phyloP scores from a whole-genome alignment of 257 asterid genomes.

The Galeopsis tetrahit region DNA sequence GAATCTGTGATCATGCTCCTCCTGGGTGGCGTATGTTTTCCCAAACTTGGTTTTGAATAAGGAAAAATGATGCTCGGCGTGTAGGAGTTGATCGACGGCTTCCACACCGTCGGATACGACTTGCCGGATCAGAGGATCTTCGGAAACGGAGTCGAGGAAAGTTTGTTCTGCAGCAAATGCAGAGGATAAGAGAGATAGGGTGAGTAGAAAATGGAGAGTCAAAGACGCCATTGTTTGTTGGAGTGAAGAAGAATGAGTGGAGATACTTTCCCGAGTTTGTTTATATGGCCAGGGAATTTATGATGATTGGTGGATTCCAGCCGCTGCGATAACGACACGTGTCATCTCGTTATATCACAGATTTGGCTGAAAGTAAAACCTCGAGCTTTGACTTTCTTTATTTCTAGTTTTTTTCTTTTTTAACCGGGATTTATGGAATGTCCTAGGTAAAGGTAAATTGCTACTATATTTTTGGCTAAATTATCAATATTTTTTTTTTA shows the following conservation, averaged over 20 bases:
- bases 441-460: background rate
- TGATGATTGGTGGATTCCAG: conserved; percentile 29
- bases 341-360: conserved; percentile 9
- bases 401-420: too few relatives aligned
- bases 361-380: background rate
- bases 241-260: conserved; percentile 23
- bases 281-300: conserved; percentile 31
- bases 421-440: too few relatives aligned
- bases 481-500: too few relatives aligned
- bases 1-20: conserved; percentile 81
- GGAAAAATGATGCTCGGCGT: conserved; percentile 80
- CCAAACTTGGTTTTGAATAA: conserved; percentile 62
- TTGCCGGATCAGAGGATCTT: conserved; percentile 72
- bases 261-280: conserved; percentile 29
- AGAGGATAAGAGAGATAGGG: conserved; percentile 39
- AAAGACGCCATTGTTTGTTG: conserved; percentile 46
- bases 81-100: conserved; percentile 51
- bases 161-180: conserved; percentile 33
- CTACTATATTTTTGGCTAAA: too few relatives aligned
- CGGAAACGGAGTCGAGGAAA: conserved; percentile 36
- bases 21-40: conserved; percentile 63
- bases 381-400: background rate
- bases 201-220: conserved; percentile 38
- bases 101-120: conserved; percentile 71
- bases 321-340: conserved; percentile 49